Evolutionary conservation across 768 basidiomycete species (phyloP).

Genomic region (Lactifluus subvellereus): DNA sequence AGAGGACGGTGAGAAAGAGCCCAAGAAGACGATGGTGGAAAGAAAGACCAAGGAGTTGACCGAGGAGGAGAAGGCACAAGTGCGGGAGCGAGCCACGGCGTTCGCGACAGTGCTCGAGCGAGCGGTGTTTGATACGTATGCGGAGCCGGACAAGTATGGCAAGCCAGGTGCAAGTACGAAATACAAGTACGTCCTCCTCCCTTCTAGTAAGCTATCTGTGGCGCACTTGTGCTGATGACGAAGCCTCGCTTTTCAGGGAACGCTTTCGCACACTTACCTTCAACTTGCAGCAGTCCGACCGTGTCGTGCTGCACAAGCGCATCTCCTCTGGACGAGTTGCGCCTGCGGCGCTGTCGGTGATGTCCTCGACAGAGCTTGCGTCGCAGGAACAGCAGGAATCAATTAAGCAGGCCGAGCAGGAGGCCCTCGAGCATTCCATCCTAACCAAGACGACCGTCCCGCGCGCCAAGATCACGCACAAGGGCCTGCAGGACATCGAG

Average conservation of each 20-base stretch:
- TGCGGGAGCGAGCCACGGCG: constrained; percentile 45
- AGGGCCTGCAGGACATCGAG: constrained; percentile 88
- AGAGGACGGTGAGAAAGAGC: background rate
- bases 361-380: constrained; percentile 86
- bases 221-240: background rate
- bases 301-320: constrained; percentile 70
- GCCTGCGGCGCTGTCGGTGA: constrained; percentile 67
- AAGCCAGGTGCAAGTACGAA: constrained; percentile 59
- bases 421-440: constrained; percentile 81
- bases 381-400: constrained; percentile 81
- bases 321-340: constrained; percentile 63
- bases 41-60: constrained; percentile 35
- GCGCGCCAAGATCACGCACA: constrained; percentile 86
- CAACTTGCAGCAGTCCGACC: constrained; percentile 80
- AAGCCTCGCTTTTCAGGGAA: constrained; percentile 46
- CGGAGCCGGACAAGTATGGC: constrained; percentile 70
- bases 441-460: constrained; percentile 58
- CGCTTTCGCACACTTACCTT: constrained; percentile 88
- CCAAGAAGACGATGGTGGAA: background rate
- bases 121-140: constrained; percentile 68
- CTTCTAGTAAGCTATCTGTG: background rate
- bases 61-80: constrained; percentile 57
- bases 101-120: constrained; percentile 72
- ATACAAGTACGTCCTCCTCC: constrained; percentile 67
- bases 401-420: constrained; percentile 76